These are phyloP conservation scores for Aspergillus sergii DNA, from an alignment of 2,329 filamentous ascomycete genomes.

Conservation along the genomic window DNA sequence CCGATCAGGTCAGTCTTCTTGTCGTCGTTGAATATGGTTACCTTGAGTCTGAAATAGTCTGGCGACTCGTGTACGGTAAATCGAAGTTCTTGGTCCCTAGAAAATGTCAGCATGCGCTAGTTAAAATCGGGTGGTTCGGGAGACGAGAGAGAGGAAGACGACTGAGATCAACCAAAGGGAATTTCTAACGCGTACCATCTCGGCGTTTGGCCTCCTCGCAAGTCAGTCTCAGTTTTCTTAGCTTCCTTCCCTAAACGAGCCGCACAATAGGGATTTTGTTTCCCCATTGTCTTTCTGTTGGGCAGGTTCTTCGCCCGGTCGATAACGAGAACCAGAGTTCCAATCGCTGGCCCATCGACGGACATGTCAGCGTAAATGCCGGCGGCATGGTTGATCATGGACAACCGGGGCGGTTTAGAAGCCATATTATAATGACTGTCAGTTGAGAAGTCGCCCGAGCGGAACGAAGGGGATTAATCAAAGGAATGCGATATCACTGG, in stretches of 20 bases:
- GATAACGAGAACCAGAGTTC: slow-evolving; percentile 87
- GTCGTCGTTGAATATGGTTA: slow-evolving; percentile 97
- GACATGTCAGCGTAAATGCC: slow-evolving; percentile 95
- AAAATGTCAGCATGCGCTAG: slow-evolving; percentile 13
- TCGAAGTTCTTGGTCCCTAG: slow-evolving; percentile 94
- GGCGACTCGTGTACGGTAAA: slow-evolving; percentile 95
- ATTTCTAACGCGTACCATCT: slow-evolving; percentile 69
- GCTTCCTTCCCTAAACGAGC: slow-evolving; percentile 93
- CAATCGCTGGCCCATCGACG: slow-evolving; percentile 88
- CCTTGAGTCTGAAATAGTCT: slow-evolving; percentile 93
- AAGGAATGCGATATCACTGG: neutral
- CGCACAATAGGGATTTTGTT: slow-evolving; percentile 97
- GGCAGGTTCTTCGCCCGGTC: slow-evolving; percentile 96
- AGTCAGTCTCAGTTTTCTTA: slow-evolving; percentile 93
- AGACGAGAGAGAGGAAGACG: neutral
- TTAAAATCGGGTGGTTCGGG: no score
- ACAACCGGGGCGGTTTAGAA: slow-evolving; percentile 53
- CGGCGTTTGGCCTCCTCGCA: slow-evolving; percentile 91
- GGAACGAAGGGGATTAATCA: neutral
- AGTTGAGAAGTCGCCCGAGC: neutral
- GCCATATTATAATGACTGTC: neutral
- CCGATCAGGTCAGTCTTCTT: slow-evolving; percentile 97
- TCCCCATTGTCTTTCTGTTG: slow-evolving; percentile 95
- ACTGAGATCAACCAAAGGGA: neutral
- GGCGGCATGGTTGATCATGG: slow-evolving; percentile 75